Base-by-base conservation (phyloP, 139 green algal species). In the Chlamydomonas urium region DNA sequence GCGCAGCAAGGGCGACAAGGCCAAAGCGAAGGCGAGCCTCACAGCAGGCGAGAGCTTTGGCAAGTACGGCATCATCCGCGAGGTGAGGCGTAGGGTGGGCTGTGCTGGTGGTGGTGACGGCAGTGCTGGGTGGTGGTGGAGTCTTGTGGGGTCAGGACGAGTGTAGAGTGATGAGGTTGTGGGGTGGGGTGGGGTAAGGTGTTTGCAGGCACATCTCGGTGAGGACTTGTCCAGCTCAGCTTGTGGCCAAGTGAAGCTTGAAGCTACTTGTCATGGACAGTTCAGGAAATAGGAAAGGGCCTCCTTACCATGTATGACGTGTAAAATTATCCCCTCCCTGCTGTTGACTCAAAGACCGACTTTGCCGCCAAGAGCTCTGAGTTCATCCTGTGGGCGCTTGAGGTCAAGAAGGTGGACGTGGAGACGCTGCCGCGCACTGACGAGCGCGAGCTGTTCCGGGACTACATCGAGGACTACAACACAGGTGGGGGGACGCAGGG, bases 371-470 rank as follows among this genome's bases (percentile, higher is more conserved):
- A 96, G 75, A 80, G 82, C 17, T 73, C 80, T 23, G 91, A 97
- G 79, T 97, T 96, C 79, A 79, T 86, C 36, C 59, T 90, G 63
- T 97, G 91, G 91, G 87, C 88, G 24, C 63, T 80, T 17, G 91
- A 95, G 14, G 87, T 89, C 24, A 90, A 94, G 74, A 85, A 85
- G 47, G 62, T 85, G 2, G 84, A 97, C 66, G 56, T 92, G 1
- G 91, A 97, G 77, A 61, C 75, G 29, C 61, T 96, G 56, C 57
- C 63, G n/a, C 75, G 83, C 75, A 72, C 58, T 36, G 91, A 96
- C 34, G 91, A 96, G 83, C 85, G 87, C 59, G 86, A 95, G 76
- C 75, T 96, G 70, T 94, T 93, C 70, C 73, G 47, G 68, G 81
- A 88, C 42, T 94, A 84, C 75, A 84, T 90, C 66, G 89, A 94